phyloP scores from a whole-genome alignment of 306 rosid species.

The Hippophae gyantsensis region DNA sequence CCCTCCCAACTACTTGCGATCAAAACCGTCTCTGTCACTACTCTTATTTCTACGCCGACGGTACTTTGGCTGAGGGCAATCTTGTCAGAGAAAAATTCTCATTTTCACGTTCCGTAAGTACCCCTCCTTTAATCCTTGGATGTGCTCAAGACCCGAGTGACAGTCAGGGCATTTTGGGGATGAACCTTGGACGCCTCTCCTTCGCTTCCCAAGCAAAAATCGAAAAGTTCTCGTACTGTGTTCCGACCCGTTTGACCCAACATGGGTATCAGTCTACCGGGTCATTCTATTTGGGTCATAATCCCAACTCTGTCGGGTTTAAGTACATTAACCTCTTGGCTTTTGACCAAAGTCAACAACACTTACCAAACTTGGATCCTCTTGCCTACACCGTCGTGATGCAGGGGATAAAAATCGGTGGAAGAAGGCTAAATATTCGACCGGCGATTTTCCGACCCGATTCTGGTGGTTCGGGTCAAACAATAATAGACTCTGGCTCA shows the following conservation, averaged over 20 bases:
- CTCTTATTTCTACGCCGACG: slow-evolving; percentile 87
- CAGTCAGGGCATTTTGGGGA: slow-evolving; percentile 80
- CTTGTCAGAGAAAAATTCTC: slow-evolving; percentile 64
- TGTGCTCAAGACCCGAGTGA: slow-evolving; percentile 54
- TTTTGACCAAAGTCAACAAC: slow-evolving; percentile 44
- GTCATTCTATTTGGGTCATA: slow-evolving; percentile 55
- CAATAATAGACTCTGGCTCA: slow-evolving; percentile 82
- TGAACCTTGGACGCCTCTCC: slow-evolving; percentile 62
- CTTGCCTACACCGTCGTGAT: slow-evolving; percentile 57
- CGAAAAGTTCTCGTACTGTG: slow-evolving; percentile 71
- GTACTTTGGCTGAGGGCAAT: slow-evolving; percentile 87
- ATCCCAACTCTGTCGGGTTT: slow-evolving; percentile 47
- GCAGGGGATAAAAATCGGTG: slow-evolving; percentile 52
- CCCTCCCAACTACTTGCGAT: slow-evolving; percentile 86
- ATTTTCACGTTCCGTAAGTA: slow-evolving; percentile 42
- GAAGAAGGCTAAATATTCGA: slow-evolving; percentile 26
- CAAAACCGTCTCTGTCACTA: slow-evolving; percentile 85
- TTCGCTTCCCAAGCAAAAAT: slow-evolving; percentile 64
- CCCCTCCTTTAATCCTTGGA: slow-evolving; percentile 75
- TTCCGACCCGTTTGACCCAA: slow-evolving; percentile 30
- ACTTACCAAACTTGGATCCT: slow-evolving; percentile 72
- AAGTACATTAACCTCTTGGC: slow-evolving; percentile 43
- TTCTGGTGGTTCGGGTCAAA: slow-evolving; percentile 74
- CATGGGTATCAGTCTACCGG: slow-evolving; percentile 37
- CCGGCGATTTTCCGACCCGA: slow-evolving; percentile 44